These are phyloP conservation scores for Apiospora pterosperma DNA, from an alignment of 2,329 filamentous ascomycete genomes.

Conservation along the genomic window DNA sequence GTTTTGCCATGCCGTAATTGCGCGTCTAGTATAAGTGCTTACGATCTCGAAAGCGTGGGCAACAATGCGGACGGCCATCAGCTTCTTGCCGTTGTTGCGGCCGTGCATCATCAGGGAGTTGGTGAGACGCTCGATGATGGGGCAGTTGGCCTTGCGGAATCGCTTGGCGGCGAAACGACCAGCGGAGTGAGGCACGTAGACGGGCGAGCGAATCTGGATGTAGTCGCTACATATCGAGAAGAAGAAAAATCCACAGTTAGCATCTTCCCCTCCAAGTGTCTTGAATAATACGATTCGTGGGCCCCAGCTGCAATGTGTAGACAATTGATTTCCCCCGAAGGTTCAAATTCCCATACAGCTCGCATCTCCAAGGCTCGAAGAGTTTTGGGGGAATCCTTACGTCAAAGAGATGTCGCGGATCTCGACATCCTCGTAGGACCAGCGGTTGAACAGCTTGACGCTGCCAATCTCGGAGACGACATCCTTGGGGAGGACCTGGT, in stretches of 20 bases:
- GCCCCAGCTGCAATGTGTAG: neutral
- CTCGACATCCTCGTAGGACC: conserved; percentile 95
- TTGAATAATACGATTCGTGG: neutral
- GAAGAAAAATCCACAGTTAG: conserved; percentile 29
- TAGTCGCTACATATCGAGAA: conserved; percentile 70
- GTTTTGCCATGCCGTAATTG: neutral
- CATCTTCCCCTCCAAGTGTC: neutral
- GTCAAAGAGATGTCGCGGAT: conserved; percentile 99
- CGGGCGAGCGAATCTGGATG: conserved; percentile 98
- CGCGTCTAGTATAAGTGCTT: conserved; percentile 44
- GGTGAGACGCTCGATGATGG: conserved; percentile 99
- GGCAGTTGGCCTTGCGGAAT: conserved; percentile 99
- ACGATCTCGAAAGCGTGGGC: conserved; percentile 99
- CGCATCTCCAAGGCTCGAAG: conserved; percentile 5
- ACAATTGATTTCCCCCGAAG: neutral
- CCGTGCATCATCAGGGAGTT: conserved; percentile 99
- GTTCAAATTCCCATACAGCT: neutral
- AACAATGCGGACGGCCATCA: conserved; percentile 99
- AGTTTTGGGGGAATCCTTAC: conserved; percentile 59
- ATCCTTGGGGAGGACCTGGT: conserved; percentile 72
- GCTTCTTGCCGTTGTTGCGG: conserved; percentile 99
- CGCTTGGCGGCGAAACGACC: conserved; percentile 99
- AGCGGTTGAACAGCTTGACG: conserved; percentile 76
- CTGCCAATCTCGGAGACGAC: conserved; percentile 71
- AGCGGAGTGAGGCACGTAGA: conserved; percentile 98